Conservation (phyloP, 2,329 filamentous ascomycete species). For the Chaetomiaceae sp. region DNA sequence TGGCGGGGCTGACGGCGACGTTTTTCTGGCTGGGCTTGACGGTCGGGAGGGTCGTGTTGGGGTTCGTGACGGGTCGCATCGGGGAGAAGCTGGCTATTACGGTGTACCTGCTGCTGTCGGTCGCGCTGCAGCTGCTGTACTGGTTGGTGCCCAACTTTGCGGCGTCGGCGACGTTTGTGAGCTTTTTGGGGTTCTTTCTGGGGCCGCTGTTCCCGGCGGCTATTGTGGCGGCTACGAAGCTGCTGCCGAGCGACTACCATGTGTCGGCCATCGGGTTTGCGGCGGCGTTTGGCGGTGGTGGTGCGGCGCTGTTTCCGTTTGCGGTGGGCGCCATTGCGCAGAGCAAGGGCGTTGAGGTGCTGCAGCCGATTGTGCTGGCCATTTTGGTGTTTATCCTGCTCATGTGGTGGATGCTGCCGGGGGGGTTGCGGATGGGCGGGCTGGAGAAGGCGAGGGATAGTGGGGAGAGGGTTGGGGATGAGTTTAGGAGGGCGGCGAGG, state of each 20-base stretch:
- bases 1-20: slow-evolving; percentile 70
- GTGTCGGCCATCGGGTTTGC: slow-evolving; percentile 79
- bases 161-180: slow-evolving; percentile 66
- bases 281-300: slow-evolving; percentile 69
- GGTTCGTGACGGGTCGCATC: slow-evolving; percentile 69
- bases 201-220: slow-evolving; percentile 75
- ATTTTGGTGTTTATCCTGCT: slow-evolving; percentile 43
- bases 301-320: slow-evolving; percentile 64
- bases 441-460: slow-evolving; percentile 39
- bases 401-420: slow-evolving; percentile 44
- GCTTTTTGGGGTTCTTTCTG: slow-evolving; percentile 72
- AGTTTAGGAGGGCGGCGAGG: slow-evolving; percentile 21
- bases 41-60: slow-evolving; percentile 65
- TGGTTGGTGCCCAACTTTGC: slow-evolving; percentile 78
- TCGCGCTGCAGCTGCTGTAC: slow-evolving; percentile 66
- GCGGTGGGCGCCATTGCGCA: slow-evolving; percentile 64
- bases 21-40: slow-evolving; percentile 85
- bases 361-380: slow-evolving; percentile 53
- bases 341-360: slow-evolving; percentile 49
- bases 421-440: slow-evolving; percentile 37
- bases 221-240: slow-evolving; percentile 67
- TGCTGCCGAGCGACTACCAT: slow-evolving; percentile 69
- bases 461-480: slow-evolving; percentile 34
- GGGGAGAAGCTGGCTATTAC: slow-evolving; percentile 66
- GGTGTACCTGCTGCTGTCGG: slow-evolving; percentile 59